Evolutionary conservation across 306 rosid species (phyloP).

Genomic region (Malus domestica): ASM211411v1 NC_041792.1:21712907-21713406

Average conservation of each 20-base stretch:
- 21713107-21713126: too few species aligned
- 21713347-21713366: constrained; percentile 92
- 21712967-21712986: neutral
- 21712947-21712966: neutral
- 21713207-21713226: neutral
- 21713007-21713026: too few species aligned
- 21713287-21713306: constrained; percentile 96
- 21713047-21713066: too few species aligned
- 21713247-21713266: neutral
- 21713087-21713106: too few species aligned
- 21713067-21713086: too few species aligned
- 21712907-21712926: neutral
- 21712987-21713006: neutral
- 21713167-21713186: neutral
- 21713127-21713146: neutral
- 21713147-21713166: neutral
- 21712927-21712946: neutral
- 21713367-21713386: constrained; percentile 92
- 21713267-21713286: constrained; percentile 59
- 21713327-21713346: constrained; percentile 86
- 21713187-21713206: neutral
- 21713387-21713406: constrained; percentile 74
- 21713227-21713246: neutral
- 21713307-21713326: constrained; percentile 70
- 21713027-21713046: too few species aligned